These are phyloP conservation scores for Ramularia collo-cygni DNA, from an alignment of 2,329 filamentous ascomycete genomes.

Conservation along the genomic window DNA sequence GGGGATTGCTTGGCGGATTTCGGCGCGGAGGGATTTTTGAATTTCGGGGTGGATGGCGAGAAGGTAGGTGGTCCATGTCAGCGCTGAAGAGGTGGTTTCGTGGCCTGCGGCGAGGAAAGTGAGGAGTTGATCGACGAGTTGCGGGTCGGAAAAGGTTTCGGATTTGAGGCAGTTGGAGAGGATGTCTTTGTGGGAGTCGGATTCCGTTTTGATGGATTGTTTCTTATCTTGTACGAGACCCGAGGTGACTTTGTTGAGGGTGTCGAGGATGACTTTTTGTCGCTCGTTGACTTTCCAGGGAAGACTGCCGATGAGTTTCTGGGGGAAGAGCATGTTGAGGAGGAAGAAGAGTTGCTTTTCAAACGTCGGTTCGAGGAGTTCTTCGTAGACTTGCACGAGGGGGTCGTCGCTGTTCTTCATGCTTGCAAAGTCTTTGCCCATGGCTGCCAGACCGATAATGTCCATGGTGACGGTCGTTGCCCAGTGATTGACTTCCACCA, in stretches of 20 bases:
- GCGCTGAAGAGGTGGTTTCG: conserved; percentile 67
- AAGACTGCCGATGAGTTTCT: conserved; percentile 34
- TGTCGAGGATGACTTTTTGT: conserved; percentile 19
- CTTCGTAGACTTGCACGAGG: conserved; percentile 37
- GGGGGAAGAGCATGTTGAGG: conserved; percentile 33
- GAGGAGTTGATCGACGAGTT: conserved; percentile 49
- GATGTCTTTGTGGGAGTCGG: conserved; percentile 34
- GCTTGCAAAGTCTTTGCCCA: conserved; percentile 39
- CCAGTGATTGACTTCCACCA: conserved; percentile 38
- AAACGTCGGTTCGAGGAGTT: conserved; percentile 39
- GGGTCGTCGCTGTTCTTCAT: conserved; percentile 37
- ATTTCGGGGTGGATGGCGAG: conserved; percentile 60
- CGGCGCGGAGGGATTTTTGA: conserved; percentile 60
- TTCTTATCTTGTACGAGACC: conserved; percentile 45
- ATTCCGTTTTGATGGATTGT: conserved; percentile 29
- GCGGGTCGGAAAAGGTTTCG: conserved; percentile 46
- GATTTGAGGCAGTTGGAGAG: conserved; percentile 46
- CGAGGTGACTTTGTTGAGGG: conserved; percentile 37
- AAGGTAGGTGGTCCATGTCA: conserved; percentile 69
- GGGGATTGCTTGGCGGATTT: conserved; percentile 58
- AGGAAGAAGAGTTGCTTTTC: conserved; percentile 44
- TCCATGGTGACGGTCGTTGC: conserved; percentile 40
- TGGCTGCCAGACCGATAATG: conserved; percentile 41
- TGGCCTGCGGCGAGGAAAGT: conserved; percentile 56
- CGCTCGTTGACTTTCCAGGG: conserved; percentile 43